phyloP scores from a whole-genome alignment of 2,329 filamentous ascomycete genomes.

The Mycosphaerella arachidis region DNA sequence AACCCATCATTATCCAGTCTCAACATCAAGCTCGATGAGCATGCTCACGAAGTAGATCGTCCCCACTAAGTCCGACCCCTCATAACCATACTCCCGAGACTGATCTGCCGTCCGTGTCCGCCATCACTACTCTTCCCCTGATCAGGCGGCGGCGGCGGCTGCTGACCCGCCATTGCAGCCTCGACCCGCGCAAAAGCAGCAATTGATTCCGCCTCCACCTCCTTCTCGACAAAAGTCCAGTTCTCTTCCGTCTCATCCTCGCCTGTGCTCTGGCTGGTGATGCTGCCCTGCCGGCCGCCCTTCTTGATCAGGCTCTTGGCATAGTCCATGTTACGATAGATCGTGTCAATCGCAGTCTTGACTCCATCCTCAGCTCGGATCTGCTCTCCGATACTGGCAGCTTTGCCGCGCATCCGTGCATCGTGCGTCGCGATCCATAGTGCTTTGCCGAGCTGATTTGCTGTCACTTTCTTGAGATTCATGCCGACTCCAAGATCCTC shows the following conservation, averaged over 20 bases:
- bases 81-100: not conserved
- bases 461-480: conserved; percentile 81
- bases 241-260: conserved; percentile 33
- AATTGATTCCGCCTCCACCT: conserved; percentile 40
- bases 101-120: not conserved
- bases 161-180: not conserved
- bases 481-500: conserved; percentile 92
- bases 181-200: conserved; percentile 3
- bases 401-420: conserved; percentile 86
- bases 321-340: conserved; percentile 94
- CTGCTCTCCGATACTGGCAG: conserved; percentile 72
- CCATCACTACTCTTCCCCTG: not conserved
- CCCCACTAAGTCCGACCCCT: not conserved
- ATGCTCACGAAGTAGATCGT: not conserved
- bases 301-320: conserved; percentile 73
- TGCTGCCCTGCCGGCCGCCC: not conserved
- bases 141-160: not conserved
- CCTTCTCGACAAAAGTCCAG: conserved; percentile 82
- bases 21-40: not conserved
- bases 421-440: conserved; percentile 89
- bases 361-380: conserved; percentile 91
- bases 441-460: conserved; percentile 76
- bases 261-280: conserved; percentile 6
- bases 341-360: conserved; percentile 80
- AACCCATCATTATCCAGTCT: not conserved